Base-by-base conservation (phyloP, 2,329 filamentous ascomycete species). In the Exutisphaerella laricina region DNA sequence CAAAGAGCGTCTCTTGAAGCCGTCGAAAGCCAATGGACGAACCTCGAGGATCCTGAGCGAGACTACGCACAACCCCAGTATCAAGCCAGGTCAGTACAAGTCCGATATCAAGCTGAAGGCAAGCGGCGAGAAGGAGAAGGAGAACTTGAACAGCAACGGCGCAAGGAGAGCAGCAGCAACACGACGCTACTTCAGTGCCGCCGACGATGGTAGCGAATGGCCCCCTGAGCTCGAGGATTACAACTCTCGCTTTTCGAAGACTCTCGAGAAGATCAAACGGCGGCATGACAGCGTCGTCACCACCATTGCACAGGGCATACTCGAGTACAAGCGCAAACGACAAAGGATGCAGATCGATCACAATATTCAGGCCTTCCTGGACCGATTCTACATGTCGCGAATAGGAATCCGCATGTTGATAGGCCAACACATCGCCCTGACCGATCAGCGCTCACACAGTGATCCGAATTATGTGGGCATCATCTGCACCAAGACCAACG, bases 381-480 rank as follows among this genome's bases (percentile, higher is more conserved):
- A 98, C 70, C 86, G 92, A 46, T 98, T 98, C 70, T 98, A 98
- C 75, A 98, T 98, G 92, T 96, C 89, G 32, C 87, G 92, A 50
- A 98, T 98, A 61, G 92, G 92, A 54, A 98, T 98, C 57, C 86
- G 92, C 58, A 98, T 98, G 92, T 81, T 98, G 38, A 96, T 98
- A 58, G 92, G 92, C 40, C 92, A 98, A 66, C 92, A 98, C 72
- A 95, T 98, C 60, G 92, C 92, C 46, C 75, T 98, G 46, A 95
- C 89, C 4, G 90, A 97, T 65, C 89, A 97, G 69, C 85, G 83
- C 58, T 84, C 92, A 57, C 82, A 88, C 55, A 82, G 82, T 50
- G 90, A 97, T 65, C 88, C 88, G 26, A 86, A 88, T 49, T 97
- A 98, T 62, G 92, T 98, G 55, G 92, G 92, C 51, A 96, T 98